A percentile compares a stretch with the other conserved stretches of the same genome.
phyloP scores from a whole-genome alignment of 805 yeast species.

The Blastobotrys muscicola region DNA sequence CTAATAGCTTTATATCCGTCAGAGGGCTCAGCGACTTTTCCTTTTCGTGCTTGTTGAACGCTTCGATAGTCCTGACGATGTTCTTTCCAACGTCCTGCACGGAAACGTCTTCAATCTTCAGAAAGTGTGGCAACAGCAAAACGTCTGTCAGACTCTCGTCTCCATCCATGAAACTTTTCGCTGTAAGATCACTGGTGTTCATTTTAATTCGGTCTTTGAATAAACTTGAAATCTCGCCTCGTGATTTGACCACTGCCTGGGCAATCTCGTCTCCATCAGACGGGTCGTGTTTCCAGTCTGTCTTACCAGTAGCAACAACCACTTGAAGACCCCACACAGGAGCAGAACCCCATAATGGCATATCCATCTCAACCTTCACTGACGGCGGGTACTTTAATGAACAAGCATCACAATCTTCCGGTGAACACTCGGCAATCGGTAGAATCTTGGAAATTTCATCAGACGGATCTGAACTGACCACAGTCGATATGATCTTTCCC shows the following conservation, averaged over 20 bases:
- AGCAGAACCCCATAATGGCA: slow-evolving; percentile 60
- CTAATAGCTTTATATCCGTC: neutral
- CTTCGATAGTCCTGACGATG: slow-evolving; percentile 39
- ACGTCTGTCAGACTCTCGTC: slow-evolving; percentile 45
- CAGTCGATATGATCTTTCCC: slow-evolving; percentile 6
- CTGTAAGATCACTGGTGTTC: neutral
- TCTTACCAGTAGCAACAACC: slow-evolving; percentile 71
- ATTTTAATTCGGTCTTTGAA: neutral
- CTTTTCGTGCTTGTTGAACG: slow-evolving; percentile 31
- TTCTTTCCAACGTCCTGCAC: slow-evolving; percentile 31
- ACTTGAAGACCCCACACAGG: slow-evolving; percentile 62
- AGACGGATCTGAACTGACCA: slow-evolving; percentile 10
- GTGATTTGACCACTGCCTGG: too few relatives aligned
- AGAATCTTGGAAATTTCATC: slow-evolving; percentile 30
- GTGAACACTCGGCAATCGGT: slow-evolving; percentile 38
- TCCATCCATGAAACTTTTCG: neutral
- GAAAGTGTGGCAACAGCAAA: slow-evolving; percentile 62
- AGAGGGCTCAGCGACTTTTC: neutral
- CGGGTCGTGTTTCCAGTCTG: slow-evolving; percentile 81
- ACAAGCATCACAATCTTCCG: slow-evolving; percentile 49
- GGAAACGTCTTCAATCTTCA: slow-evolving; percentile 51
- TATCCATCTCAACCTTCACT: slow-evolving; percentile 35
- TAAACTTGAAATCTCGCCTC: neutral
- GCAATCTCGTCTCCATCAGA: slow-evolving; percentile 31
- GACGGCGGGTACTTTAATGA: slow-evolving; percentile 43